Base-by-base conservation (phyloP, 306 rosid genomes). In the Cicer pinnatifidum region DNA sequence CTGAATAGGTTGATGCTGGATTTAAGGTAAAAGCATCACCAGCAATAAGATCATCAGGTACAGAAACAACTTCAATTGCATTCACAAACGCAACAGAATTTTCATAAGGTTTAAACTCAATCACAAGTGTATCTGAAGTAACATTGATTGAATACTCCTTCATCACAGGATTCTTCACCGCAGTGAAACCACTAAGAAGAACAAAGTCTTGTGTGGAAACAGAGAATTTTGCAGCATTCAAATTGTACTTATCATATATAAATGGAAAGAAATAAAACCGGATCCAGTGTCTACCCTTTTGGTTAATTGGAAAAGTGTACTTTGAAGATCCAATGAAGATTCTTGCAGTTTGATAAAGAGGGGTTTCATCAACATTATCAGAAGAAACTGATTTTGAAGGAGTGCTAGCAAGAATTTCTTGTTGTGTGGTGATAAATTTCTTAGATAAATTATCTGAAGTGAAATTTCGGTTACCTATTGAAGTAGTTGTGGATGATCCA, bases 251-350 rank as follows among this genome's bases (percentile, higher is more conserved):
- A 41, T 72, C 59, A 45, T 73, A 81, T 1, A 48, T 73, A 61
- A 90, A 90, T 1, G 96, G 92, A 47, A 71, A 90, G 86, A 92
- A 87, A 81, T 92, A 90, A 44, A 92, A 89, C 63, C 96, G 96
- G 88, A 92, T 90, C 98, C 96, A 92, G 79, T 90, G 95, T 64
- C 98, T 88, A 11, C 96, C 98, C 23, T 63, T 20, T 59, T 80
- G 85, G 13, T 53, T 28, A 35, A 90, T 86, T 10, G 91, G 20
- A 40, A 92, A 92, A 17, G 85, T 83, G 86, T 84, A 92, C 66
- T 86, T 82, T 20, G 98, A 88, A 52, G 89, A 41, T 72, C 76
- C 89, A 38, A 72, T 83, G 64, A 92, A 90, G 69, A 92, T 50
- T 84, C 98, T 86, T 1, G 95, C 96, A 5, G 98, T 92, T 72